phyloP scores from a whole-genome alignment of 2,329 filamentous ascomycete genomes.

The Botryotinia calthae region DNA sequence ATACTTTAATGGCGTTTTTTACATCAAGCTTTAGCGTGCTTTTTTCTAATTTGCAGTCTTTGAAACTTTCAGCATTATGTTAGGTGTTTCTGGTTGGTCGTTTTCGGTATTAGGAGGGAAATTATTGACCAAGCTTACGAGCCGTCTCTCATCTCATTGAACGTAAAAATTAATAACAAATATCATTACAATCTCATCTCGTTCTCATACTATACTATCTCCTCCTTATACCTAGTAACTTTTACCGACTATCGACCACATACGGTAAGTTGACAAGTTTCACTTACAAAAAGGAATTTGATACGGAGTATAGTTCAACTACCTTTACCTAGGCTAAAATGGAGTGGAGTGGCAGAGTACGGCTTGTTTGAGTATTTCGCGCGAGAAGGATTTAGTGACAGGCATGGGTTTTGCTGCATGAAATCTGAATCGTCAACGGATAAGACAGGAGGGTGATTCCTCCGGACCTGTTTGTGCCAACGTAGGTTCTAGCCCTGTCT shows the following conservation, averaged over 20 bases:
- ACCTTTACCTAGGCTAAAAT: not conserved
- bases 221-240: not conserved
- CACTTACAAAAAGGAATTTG: not conserved
- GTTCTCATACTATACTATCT: not conserved
- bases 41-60: not conserved
- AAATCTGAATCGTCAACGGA: slow-evolving; percentile 2
- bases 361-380: not conserved
- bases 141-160: slow-evolving; percentile 4
- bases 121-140: slow-evolving; percentile 20
- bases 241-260: not conserved
- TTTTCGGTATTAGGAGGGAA: slow-evolving; percentile 7
- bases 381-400: slow-evolving; percentile 14
- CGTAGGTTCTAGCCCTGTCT: not conserved
- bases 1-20: slow-evolving; percentile 17
- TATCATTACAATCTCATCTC: not conserved
- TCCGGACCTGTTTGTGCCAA: not conserved
- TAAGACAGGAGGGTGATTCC: not conserved
- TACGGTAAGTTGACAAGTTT: not conserved
- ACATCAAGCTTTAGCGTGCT: slow-evolving; percentile 1
- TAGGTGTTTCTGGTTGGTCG: slow-evolving; percentile 18
- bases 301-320: not conserved
- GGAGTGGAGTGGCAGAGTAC: not conserved
- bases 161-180: slow-evolving; percentile 18
- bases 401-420: slow-evolving; percentile 14
- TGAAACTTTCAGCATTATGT: slow-evolving; percentile 12